Base-by-base conservation (phyloP, 2,329 filamentous ascomycete species). In the Dactylonectria macrodidyma region DNA sequence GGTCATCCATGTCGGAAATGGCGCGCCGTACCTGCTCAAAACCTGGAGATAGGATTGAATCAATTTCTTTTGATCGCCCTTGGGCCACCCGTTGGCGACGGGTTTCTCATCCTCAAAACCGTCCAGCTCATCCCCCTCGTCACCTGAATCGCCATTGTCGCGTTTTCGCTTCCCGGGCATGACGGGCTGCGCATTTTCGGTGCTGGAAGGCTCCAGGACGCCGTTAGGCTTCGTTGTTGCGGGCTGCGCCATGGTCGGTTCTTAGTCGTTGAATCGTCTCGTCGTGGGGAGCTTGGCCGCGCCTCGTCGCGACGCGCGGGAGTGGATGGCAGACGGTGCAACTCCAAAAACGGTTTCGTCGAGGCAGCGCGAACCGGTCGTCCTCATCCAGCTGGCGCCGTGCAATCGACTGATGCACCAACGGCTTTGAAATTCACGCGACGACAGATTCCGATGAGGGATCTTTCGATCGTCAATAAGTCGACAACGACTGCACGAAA, bases 111-210 rank as follows among this genome's bases (percentile, higher is more conserved):
- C 72, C 19, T 78, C 73, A 14, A 65, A 69, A n/a, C 78, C 79
- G 66, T 72, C 71, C 19, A 75, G 77, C 30, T 75, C 76, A 24
- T 79, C 76, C 64, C 69, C 74, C 7, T 84, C 84, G 72, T 79
- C 76, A 64, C 69, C 74, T 6, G 83, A 83, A 71, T 85, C 83
- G 66, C 77, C 81, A 57, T 81, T 79, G 74, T 89, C 87, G 84
- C 88, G 88, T 82, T 91, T 91, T 78, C 89, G 84, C 82, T 91
- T 91, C 65, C 81, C 81, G 30, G 84, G 78, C 38, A 82, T 74
- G 60, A 77, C 76, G 58, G 79, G 74, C 59, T 78, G 78, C 51
- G 73, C 75, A 66, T 77, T 71, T 44, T 79, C 77, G 56, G 75
- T 73, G 54, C 75, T 77, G 56, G 74, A 73, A 26, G 81, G 81